Evolutionary conservation across 164 flowering plant species (phyloP), one percentile per base, ranked within the genome.

Genomic region (Warburgia ugandensis): DNA sequence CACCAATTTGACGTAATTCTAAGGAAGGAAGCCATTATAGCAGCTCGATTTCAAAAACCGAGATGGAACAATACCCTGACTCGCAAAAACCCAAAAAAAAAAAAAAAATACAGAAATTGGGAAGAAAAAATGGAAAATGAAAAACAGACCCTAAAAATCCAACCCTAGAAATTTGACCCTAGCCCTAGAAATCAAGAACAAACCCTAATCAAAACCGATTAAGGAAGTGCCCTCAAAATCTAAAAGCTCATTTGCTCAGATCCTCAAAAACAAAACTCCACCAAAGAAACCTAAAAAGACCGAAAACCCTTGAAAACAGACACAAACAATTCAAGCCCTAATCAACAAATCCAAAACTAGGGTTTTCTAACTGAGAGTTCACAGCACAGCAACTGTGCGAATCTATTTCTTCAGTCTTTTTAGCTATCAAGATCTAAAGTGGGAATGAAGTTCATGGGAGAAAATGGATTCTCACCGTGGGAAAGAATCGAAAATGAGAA

Each of bases 391-490:
- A n/a, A n/a, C n/a, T n/a, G n/a, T n/a, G n/a, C n/a, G n/a, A n/a
- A n/a, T n/a, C n/a, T n/a, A n/a, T n/a, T n/a, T n/a, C n/a, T n/a
- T n/a, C n/a, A n/a, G n/a, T n/a, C n/a, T n/a, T n/a, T n/a, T n/a
- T n/a, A n/a, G n/a, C n/a, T n/a, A n/a, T n/a, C n/a, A n/a, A n/a
- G n/a, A n/a, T n/a, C n/a, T n/a, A 6, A 14, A 32, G 35, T 7
- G 29, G 6, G 21, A n/a, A n/a, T n/a, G n/a, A n/a, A n/a, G n/a
- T n/a, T n/a, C n/a, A n/a, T n/a, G n/a, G n/a, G n/a, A n/a, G n/a
- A n/a, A n/a, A n/a, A 21, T 23, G 67, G 61, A 65, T 65, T 56
- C 69, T 60, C 39, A 65, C 58, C 55, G 27, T 26, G 12, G 48
- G 62, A 33, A 55, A 53, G 59, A 58, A 58, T 35, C 59, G 25